phyloP scores from a whole-genome alignment of 768 basidiomycete species.

The Mycena indigotica region DNA sequence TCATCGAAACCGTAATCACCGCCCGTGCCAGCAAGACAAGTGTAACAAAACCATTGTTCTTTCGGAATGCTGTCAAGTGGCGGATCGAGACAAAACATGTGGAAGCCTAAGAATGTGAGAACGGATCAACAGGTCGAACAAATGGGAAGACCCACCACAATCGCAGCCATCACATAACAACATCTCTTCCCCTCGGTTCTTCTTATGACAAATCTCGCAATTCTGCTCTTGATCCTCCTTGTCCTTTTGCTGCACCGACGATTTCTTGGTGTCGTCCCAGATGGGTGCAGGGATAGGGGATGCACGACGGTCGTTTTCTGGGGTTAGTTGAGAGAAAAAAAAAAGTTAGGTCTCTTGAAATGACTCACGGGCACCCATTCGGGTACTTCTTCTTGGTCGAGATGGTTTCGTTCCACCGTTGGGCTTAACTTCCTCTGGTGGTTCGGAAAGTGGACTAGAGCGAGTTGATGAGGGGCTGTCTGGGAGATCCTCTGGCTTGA shows the following conservation, averaged over 20 bases:
- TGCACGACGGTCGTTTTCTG: constrained; percentile 35
- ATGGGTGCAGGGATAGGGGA: constrained; percentile 46
- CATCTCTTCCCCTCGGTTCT: constrained; percentile 88
- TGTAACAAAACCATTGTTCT: constrained; percentile 95
- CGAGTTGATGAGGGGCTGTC: constrained; percentile 76
- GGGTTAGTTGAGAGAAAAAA: constrained; percentile 32
- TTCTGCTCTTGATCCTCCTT: constrained; percentile 52
- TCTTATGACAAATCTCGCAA: constrained; percentile 93
- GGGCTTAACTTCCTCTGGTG: constrained; percentile 63
- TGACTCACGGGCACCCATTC: constrained; percentile 49
- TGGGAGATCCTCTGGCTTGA: constrained; percentile 53
- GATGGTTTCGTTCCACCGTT: constrained; percentile 42
- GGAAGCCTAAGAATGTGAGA: constrained; percentile 65
- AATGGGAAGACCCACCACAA: constrained; percentile 56
- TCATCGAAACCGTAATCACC: constrained; percentile 98
- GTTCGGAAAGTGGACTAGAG: constrained; percentile 79
- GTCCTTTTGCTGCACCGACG: not conserved
- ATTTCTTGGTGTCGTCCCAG: constrained; percentile 50
- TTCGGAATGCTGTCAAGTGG: constrained; percentile 84
- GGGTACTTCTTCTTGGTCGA: constrained; percentile 53
- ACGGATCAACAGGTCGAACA: constrained; percentile 12
- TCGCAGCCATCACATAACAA: constrained; percentile 89
- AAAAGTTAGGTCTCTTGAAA: constrained; percentile 7
- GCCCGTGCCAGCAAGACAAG: constrained; percentile 87
- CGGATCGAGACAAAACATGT: constrained; percentile 95